A percentile compares a stretch with the other conserved stretches of the same genome.
Conservation (phyloP, 371 early-diverging fungal species). For the Chytridiales sp. region DNA sequence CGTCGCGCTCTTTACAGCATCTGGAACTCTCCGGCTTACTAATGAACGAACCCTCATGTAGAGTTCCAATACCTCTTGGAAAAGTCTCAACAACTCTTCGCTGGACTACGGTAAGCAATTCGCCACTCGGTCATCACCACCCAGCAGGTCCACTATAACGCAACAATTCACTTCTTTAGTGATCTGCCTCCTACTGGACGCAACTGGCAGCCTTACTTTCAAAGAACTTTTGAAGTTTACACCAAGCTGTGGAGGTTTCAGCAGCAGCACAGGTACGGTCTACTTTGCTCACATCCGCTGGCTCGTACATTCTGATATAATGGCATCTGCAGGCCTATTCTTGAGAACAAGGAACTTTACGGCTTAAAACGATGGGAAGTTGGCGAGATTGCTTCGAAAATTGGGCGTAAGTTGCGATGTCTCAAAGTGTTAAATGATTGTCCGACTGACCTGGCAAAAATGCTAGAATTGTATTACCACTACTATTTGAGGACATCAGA, state of each 20-base stretch:
- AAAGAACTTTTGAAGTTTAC: constrained; percentile 94
- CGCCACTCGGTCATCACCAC: constrained; percentile 1
- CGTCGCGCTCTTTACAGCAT: too few relatives aligned
- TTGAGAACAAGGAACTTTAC: constrained; percentile 85
- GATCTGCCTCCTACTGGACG: constrained; percentile 58
- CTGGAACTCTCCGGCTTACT: too few relatives aligned
- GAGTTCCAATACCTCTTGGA: constrained; percentile 95
- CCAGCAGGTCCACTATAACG: too few relatives aligned
- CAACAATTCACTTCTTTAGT: too few relatives aligned
- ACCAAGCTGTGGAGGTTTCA: constrained; percentile 97
- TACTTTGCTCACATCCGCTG: background rate
- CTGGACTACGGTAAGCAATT: constrained; percentile 76
- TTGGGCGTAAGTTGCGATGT: constrained; percentile 66
- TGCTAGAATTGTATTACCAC: constrained; percentile 56
- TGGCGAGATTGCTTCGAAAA: constrained; percentile 97
- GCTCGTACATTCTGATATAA: background rate
- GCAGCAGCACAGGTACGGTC: constrained; percentile 73
- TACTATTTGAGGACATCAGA: constrained; percentile 88
- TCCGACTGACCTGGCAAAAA: background rate
- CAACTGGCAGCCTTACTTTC: constrained; percentile 79
- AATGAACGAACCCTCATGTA: too few relatives aligned
- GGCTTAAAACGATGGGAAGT: constrained; percentile 96
- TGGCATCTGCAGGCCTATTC: constrained; percentile 58
- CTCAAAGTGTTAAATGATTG: background rate
- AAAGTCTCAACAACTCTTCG: constrained; percentile 93